A percentile compares a stretch with the other conserved stretches of the same genome.
phyloP scores from a whole-genome alignment of 1,139 yeast genomes.

The Candida dubliniensis region DNA sequence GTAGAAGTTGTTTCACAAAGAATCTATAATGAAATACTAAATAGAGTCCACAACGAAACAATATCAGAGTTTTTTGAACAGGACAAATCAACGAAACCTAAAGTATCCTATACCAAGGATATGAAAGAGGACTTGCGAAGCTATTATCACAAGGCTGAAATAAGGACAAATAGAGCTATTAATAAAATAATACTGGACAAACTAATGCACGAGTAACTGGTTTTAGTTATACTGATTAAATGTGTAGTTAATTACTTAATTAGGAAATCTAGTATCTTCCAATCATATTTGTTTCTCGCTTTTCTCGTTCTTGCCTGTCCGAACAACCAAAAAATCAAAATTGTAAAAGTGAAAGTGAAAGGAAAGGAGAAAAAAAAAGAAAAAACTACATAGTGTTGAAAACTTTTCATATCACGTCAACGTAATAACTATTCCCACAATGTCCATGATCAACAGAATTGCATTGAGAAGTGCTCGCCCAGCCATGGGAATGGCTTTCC shows the following conservation, averaged over 20 bases:
- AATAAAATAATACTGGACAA: constrained; percentile 26
- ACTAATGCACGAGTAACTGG: constrained; percentile 1
- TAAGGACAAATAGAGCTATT: constrained; percentile 30
- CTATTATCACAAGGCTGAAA: constrained; percentile 29
- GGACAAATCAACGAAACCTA: not conserved
- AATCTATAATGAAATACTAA: constrained; percentile 24
- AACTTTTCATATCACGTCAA: constrained; percentile 5
- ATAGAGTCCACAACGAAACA: constrained; percentile 16
- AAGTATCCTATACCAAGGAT: constrained; percentile 21
- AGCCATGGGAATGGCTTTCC: constrained; percentile 37
- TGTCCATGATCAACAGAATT: constrained; percentile 50
- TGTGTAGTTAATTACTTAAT: constrained; percentile 22
- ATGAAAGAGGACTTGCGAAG: constrained; percentile 30
- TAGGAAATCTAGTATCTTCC: constrained; percentile 38
- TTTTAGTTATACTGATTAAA: not conserved
- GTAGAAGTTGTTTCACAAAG: constrained; percentile 28
- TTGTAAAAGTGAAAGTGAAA: constrained; percentile 6
- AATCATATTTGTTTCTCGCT: constrained; percentile 27
- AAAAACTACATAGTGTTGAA: constrained; percentile 2
- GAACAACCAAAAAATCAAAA: constrained; percentile 6
- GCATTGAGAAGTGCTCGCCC: constrained; percentile 47
- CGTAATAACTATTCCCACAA: constrained; percentile 14
- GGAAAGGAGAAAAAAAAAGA: constrained; percentile 7
- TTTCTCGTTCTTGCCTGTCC: constrained; percentile 8
- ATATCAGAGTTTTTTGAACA: constrained; percentile 12